These are phyloP conservation scores for Sugiyamaella lignohabitans DNA, from an alignment of 805 yeast species.

Conservation along the genomic window DNA sequence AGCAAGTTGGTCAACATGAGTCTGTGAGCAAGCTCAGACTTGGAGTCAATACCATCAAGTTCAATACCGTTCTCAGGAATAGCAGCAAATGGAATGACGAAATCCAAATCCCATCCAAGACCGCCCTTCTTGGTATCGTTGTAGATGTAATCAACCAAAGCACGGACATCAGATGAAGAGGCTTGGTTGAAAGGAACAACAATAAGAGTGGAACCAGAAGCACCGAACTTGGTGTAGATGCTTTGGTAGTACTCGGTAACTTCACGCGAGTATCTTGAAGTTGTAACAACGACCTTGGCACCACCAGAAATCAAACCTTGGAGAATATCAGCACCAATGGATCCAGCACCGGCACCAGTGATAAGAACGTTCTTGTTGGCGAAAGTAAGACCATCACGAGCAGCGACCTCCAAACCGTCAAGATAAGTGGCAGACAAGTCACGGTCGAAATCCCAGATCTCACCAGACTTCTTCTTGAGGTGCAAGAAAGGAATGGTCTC, in stretches of 20 bases:
- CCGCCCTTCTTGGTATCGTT: slow-evolving; percentile 79
- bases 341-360: slow-evolving; percentile 99
- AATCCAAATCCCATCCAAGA: slow-evolving; percentile 97
- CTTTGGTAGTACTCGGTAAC: slow-evolving; percentile 95
- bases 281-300: slow-evolving; percentile 93
- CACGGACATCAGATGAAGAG: slow-evolving; percentile 86
- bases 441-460: slow-evolving; percentile 76
- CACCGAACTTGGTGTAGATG: slow-evolving; percentile 87
- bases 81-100: slow-evolving; percentile 95
- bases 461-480: slow-evolving; percentile 67
- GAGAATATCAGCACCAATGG: slow-evolving; percentile 94
- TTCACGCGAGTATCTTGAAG: slow-evolving; percentile 88
- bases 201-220: slow-evolving; percentile 82
- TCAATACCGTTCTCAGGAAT: slow-evolving; percentile 98
- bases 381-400: slow-evolving; percentile 88
- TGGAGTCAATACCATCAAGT: slow-evolving; percentile 85
- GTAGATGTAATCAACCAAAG: slow-evolving; percentile 78
- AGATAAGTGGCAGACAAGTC: slow-evolving; percentile 69
- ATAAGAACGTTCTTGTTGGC: slow-evolving; percentile 81
- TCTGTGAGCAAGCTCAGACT: slow-evolving; percentile 96
- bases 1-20: slow-evolving; percentile 94
- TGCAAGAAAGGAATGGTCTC: slow-evolving; percentile 88
- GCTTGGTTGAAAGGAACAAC: slow-evolving; percentile 99
- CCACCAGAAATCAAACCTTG: slow-evolving; percentile 97
- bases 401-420: slow-evolving; percentile 89